These are phyloP conservation scores for Ascochyta lentis DNA, from an alignment of 2,329 filamentous ascomycete species.

Conservation along the genomic window DNA sequence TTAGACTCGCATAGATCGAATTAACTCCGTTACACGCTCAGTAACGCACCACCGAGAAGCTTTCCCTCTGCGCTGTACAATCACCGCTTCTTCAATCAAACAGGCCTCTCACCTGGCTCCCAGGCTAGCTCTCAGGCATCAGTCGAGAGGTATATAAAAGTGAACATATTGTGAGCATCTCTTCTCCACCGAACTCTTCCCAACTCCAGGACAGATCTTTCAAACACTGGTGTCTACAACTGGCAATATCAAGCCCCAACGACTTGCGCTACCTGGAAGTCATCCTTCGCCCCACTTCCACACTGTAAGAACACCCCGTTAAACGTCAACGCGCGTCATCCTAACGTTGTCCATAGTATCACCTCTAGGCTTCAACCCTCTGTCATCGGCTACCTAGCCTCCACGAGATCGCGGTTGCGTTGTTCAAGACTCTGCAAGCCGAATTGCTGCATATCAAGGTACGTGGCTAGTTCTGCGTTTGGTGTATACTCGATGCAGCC, in stretches of 20 bases:
- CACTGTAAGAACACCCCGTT: background rate
- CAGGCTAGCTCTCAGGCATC: conserved; percentile 8
- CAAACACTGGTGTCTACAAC: background rate
- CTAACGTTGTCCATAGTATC: background rate
- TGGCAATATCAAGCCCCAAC: background rate
- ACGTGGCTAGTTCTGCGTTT: background rate
- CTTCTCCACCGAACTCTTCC: background rate
- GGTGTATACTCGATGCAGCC: background rate
- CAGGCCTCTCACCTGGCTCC: conserved; percentile 8
- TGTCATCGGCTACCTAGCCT: background rate
- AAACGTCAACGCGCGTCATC: no score
- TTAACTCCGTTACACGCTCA: background rate
- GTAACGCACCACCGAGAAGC: background rate
- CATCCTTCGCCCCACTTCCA: background rate
- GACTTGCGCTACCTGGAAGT: background rate
- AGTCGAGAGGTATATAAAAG: background rate
- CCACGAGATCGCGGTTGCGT: background rate
- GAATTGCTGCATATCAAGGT: conserved; percentile 1
- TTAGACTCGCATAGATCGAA: background rate
- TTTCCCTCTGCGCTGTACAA: background rate
- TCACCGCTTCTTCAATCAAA: conserved; percentile 7
- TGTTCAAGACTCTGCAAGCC: background rate
- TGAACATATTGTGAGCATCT: background rate
- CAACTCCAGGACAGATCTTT: background rate
- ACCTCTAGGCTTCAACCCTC: background rate